A percentile compares a stretch with the other conserved stretches of the same genome.
Evolutionary conservation across 1,284 basidiomycete genomes (phyloP).

Genomic region (Anthracocystis panici-leucophaei): DNA sequence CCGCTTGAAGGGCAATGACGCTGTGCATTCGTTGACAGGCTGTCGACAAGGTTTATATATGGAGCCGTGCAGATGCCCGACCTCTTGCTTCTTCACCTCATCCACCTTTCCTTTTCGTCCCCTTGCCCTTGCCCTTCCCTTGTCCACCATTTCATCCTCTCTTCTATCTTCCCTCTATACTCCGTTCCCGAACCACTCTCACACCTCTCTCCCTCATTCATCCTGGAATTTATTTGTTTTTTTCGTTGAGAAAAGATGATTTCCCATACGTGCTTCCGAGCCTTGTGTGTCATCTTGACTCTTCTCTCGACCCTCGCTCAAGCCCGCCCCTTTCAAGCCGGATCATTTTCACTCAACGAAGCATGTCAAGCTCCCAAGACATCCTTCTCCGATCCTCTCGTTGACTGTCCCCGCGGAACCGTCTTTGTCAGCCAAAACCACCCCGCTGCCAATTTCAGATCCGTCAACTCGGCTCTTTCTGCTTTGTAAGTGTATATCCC

Average conservation of each 20-base stretch:
- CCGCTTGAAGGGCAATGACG: too few species aligned
- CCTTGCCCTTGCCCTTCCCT: too few species aligned
- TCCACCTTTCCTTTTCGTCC: too few species aligned
- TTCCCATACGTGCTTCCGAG: background rate
- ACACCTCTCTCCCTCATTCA: too few species aligned
- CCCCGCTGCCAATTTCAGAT: conserved; percentile 9
- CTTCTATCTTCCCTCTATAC: too few species aligned
- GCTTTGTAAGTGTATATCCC: conserved; percentile 27
- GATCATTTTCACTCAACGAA: background rate
- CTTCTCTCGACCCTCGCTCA: background rate
- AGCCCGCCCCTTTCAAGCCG: conserved; percentile 1
- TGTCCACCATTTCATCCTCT: too few species aligned
- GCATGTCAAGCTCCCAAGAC: conserved; percentile 35
- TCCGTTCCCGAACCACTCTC: too few species aligned
- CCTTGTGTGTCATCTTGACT: background rate
- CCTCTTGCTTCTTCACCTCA: too few species aligned
- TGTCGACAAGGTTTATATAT: too few species aligned
- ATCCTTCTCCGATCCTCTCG: conserved; percentile 1
- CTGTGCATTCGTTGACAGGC: too few species aligned
- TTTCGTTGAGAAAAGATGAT: background rate
- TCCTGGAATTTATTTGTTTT: too few species aligned
- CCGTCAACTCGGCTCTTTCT: conserved; percentile 29
- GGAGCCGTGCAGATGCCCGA: too few species aligned
- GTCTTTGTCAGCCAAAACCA: conserved; percentile 34
- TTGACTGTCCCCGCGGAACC: conserved; percentile 22